Evolutionary conservation across 257 asterid genomes (phyloP).

Genomic region (Solanum arcanum): DNA sequence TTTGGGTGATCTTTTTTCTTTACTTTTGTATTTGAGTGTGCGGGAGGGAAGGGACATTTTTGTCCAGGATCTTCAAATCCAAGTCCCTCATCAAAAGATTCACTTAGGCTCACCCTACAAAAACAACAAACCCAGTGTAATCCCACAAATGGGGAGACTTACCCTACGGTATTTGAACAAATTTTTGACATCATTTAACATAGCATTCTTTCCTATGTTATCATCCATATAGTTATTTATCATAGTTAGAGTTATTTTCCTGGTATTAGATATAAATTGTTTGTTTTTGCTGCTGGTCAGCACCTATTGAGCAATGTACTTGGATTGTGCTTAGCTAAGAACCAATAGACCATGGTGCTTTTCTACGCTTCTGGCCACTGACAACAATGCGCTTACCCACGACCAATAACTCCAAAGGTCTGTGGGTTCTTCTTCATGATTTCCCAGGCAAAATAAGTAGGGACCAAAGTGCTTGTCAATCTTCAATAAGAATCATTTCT

Average conservation of each 20-base stretch:
- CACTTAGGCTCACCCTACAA: background rate
- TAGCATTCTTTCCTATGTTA: background rate
- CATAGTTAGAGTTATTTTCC: background rate
- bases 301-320: background rate
- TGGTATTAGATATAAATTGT: background rate
- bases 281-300: background rate
- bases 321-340: background rate
- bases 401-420: background rate
- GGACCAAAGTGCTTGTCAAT: background rate
- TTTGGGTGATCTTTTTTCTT: background rate
- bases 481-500: background rate
- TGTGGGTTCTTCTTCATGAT: background rate
- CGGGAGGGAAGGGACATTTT: background rate
- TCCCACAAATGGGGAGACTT: background rate
- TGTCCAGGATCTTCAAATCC: background rate
- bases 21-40: background rate
- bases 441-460: background rate
- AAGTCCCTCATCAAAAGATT: background rate
- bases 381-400: background rate
- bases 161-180: background rate
- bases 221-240: background rate
- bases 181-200: background rate
- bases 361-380: background rate
- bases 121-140: background rate
- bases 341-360: background rate